Conservation (phyloP, 139 green algal genomes). For the Ettlia oleoabundans region DNA sequence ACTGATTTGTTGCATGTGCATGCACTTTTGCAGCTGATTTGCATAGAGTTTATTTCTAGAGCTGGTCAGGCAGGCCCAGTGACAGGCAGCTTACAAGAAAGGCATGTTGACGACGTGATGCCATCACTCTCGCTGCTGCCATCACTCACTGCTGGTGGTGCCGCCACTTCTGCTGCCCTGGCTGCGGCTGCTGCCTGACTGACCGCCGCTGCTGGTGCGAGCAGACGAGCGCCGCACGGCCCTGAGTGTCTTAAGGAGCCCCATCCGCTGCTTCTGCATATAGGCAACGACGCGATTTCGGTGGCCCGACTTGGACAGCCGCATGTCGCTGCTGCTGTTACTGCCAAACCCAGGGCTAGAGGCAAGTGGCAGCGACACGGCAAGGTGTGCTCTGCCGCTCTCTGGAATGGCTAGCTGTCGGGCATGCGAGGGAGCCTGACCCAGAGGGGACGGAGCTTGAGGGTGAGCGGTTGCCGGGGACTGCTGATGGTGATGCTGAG, state of each 20-base stretch:
- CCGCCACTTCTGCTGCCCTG: not conserved
- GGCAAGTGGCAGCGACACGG: not conserved
- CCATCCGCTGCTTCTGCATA: not conserved
- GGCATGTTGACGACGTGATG: no score
- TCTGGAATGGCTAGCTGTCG: no score
- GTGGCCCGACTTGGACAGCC: not conserved
- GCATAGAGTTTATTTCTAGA: no score
- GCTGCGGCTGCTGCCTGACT: not conserved
- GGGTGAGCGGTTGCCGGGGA: not conserved
- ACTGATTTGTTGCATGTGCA: no score
- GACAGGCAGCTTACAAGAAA: no score
- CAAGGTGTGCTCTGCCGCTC: no score
- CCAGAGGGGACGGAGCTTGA: not conserved
- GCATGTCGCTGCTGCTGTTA: not conserved
- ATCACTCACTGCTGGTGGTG: not conserved
- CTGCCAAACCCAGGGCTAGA: not conserved
- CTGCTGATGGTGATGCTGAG: no score
- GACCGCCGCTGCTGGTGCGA: not conserved
- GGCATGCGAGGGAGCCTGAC: not conserved
- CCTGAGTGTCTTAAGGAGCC: conserved; percentile 1
- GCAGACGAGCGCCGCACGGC: not conserved
- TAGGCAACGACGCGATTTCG: conserved; percentile 15
- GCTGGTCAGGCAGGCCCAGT: no score
- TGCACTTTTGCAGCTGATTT: no score
- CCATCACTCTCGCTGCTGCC: no score